Base-by-base conservation (phyloP, 2,329 filamentous ascomycete genomes). In the Emericellopsis atlantica region DNA sequence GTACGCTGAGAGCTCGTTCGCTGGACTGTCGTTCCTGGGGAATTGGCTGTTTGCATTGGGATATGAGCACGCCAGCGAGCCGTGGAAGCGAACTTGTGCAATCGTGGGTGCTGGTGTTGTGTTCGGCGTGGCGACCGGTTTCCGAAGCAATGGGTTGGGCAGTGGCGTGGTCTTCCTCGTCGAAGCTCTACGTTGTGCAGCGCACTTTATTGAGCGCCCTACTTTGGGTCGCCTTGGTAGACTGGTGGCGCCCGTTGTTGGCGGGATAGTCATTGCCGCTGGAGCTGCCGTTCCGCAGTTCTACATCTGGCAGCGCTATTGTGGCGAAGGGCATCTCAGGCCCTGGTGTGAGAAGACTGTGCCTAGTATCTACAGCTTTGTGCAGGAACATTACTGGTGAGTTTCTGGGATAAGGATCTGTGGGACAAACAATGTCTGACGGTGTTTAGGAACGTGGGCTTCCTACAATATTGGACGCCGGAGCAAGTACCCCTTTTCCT, bases 321-420 rank as follows among this genome's bases (percentile, higher is more conserved):
- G 87, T 12, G 48, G 54, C 15, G 52, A 54, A 35, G 50, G 50
- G 7, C 53, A 53, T 43, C 45, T 65, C 41, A 66, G 84, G 43
- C 74, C 78, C 4, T 98, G 92, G 92, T 98, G 92, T 57, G 55
- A 60, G 16, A 69, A 66, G 15, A 57, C 62, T n/a, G 47, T 89
- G 11, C 92, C 92, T 4, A 94, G 87, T 56, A 89, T 98, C 45
- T 96, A 94, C 61, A 72, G 78, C 0, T 96, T 84, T 67, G 90
- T 96, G 2, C 92, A 98, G 56, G 70, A 71, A 36, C 69, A 84
- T 52, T 96, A 98, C 60, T 98, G 92, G 89, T 94, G 70, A 58
- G 77, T 40, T 42, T 26, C 14, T 21, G 11, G 31, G 6, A 29
- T 32, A 4, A 18, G 10, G 4, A 18, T n/a, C 21, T 31, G 22